Percentiles rank a stretch among this genome's conserved stretches.
Evolutionary conservation across 768 basidiomycete species (phyloP).

Genomic region (Pleurotus tuoliensis): DNA sequence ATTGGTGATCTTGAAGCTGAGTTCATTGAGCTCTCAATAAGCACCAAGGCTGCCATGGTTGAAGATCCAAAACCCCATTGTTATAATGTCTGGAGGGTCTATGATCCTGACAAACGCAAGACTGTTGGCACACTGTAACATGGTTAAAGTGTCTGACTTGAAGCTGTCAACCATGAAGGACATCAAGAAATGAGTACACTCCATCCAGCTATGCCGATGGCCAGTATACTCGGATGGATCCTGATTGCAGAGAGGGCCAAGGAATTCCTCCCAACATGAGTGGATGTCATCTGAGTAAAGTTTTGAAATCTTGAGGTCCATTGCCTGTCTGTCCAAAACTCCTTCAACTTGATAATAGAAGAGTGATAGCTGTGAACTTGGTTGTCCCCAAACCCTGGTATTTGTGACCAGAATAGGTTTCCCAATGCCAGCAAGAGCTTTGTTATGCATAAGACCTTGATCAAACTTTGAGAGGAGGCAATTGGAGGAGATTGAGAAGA

Average conservation of each 20-base stretch:
- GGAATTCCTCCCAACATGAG: neutral
- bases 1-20: neutral
- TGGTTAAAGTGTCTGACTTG: neutral
- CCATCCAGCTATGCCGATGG: neutral
- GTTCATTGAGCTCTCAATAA: neutral
- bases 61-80: neutral
- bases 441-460: too few species aligned
- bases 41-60: neutral
- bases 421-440: too few species aligned
- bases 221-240: neutral
- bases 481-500: too few species aligned
- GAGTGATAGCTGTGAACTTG: neutral
- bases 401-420: neutral
- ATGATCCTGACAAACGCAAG: neutral
- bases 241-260: neutral
- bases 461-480: too few species aligned
- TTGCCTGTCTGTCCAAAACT: too few species aligned
- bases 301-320: neutral
- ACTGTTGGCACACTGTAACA: neutral
- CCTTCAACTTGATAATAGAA: neutral
- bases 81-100: neutral
- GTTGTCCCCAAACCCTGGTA: neutral
- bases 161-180: neutral
- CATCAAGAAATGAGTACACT: neutral
- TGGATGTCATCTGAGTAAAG: neutral